These are phyloP conservation scores for Trichoderma endophyticum DNA, from an alignment of 2,329 filamentous ascomycete species.

Conservation along the genomic window DNA sequence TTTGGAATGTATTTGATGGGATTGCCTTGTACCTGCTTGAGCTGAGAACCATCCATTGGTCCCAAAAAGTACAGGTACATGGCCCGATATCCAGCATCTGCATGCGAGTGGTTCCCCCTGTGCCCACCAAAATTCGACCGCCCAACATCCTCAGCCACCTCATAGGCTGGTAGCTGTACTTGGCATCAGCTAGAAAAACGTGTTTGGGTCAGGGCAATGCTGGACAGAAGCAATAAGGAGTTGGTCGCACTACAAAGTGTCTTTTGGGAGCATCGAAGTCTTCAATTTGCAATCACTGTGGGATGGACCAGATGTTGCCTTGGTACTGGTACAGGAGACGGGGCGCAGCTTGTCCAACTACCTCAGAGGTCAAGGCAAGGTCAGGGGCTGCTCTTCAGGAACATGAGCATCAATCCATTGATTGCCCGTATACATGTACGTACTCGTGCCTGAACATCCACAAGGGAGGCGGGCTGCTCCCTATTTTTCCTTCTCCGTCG, in stretches of 20 bases:
- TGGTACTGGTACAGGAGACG: background rate
- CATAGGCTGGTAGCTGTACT: background rate
- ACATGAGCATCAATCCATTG: background rate
- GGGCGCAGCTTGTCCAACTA: slow-evolving; percentile 12
- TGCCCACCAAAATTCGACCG: background rate
- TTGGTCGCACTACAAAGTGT: background rate
- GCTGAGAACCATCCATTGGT: background rate
- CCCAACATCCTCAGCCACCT: background rate
- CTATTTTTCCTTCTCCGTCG: background rate
- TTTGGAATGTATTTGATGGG: background rate
- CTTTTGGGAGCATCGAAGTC: background rate
- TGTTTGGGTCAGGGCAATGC: background rate
- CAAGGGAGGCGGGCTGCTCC: background rate
- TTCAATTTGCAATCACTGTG: background rate
- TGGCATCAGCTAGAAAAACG: background rate
- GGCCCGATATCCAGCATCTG: background rate
- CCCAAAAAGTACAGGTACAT: slow-evolving; percentile 1
- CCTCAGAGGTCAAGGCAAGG: background rate
- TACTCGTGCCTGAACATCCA: background rate
- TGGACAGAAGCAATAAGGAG: background rate
- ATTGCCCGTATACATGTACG: background rate
- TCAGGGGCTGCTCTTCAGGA: slow-evolving; percentile 9
- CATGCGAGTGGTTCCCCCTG: background rate
- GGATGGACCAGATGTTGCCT: background rate
- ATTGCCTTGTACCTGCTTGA: background rate